These are phyloP conservation scores for Xylaria polymorpha DNA, from an alignment of 2,329 filamentous ascomycete species.

Conservation along the genomic window DNA sequence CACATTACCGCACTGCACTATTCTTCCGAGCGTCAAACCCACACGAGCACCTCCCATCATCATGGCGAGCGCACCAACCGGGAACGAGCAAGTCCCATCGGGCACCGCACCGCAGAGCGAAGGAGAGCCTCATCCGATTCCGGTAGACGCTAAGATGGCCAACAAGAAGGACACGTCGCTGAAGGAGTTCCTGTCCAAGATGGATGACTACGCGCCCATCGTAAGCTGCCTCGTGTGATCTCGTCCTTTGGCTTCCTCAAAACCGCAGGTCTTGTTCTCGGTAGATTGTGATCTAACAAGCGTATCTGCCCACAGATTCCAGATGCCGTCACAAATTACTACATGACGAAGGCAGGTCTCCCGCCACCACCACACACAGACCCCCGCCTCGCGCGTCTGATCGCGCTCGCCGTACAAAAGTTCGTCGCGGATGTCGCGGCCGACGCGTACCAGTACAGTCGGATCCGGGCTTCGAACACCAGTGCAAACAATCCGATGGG, in stretches of 20 bases:
- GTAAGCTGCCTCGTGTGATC: conserved; percentile 65
- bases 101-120: conserved; percentile 44
- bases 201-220: conserved; percentile 98
- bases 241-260: not conserved
- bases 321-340: conserved; percentile 97
- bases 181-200: conserved; percentile 92
- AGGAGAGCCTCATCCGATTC: conserved; percentile 34
- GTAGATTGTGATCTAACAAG: conserved; percentile 22
- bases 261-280: not conserved
- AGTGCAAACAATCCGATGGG: conserved; percentile 93
- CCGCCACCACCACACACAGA: conserved; percentile 93
- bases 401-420: conserved; percentile 98
- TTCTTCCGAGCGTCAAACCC: not conserved
- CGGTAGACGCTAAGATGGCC: conserved; percentile 70
- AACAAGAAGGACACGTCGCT: conserved; percentile 92
- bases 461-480: conserved; percentile 90
- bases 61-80: conserved; percentile 47
- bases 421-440: conserved; percentile 98
- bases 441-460: conserved; percentile 97
- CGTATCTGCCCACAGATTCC: conserved; percentile 74
- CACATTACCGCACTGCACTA: not conserved
- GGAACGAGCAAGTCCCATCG: conserved; percentile 48
- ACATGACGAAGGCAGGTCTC: conserved; percentile 94
- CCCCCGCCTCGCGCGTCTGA: conserved; percentile 87
- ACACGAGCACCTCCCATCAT: conserved; percentile 10